A percentile compares a stretch with the other conserved stretches of the same genome.
phyloP scores from a whole-genome alignment of 108 stramenopile species.

The Cylindrotheca closterium region DNA sequence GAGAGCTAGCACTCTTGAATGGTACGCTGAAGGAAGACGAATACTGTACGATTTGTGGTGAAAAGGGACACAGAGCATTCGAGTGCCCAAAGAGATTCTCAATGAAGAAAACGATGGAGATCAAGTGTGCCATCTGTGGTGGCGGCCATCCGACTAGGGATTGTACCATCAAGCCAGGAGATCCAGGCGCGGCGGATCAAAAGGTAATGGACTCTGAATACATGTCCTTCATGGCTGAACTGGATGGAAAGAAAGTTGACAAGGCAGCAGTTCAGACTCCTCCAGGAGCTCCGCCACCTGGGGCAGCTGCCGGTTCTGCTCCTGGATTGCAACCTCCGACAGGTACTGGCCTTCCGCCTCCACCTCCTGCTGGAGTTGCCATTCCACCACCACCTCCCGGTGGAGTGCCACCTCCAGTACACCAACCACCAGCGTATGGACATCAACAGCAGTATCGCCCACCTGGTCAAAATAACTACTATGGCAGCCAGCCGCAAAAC shows the following conservation, averaged over 20 bases:
- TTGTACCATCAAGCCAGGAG: conserved; percentile 65
- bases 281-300: conserved; percentile 23
- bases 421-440: conserved; percentile 1
- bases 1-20: conserved; percentile 97
- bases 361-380: conserved; percentile 22
- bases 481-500: conserved; percentile 18
- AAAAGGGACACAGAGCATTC: conserved; percentile 96
- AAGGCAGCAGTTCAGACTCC: conserved; percentile 19
- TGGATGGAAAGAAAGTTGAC: conserved; percentile 80
- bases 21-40: conserved; percentile 98
- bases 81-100: conserved; percentile 91
- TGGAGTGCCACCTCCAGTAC: conserved; percentile 13
- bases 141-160: conserved; percentile 98
- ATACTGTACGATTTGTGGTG: conserved; percentile 95
- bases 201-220: conserved; percentile 90
- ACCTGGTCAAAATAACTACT: conserved; percentile 19
- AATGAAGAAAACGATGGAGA: conserved; percentile 42
- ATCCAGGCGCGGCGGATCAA: conserved; percentile 46
- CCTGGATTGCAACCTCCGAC: background rate
- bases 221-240: conserved; percentile 95
- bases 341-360: conserved; percentile 22
- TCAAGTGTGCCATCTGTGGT: conserved; percentile 98
- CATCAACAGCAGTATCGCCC: conserved; percentile 31
- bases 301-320: conserved; percentile 9
- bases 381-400: conserved; percentile 41